Evolutionary conservation across 2,329 filamentous ascomycete species (phyloP).

Genomic region (Phyllosticta citrichinensis): DNA sequence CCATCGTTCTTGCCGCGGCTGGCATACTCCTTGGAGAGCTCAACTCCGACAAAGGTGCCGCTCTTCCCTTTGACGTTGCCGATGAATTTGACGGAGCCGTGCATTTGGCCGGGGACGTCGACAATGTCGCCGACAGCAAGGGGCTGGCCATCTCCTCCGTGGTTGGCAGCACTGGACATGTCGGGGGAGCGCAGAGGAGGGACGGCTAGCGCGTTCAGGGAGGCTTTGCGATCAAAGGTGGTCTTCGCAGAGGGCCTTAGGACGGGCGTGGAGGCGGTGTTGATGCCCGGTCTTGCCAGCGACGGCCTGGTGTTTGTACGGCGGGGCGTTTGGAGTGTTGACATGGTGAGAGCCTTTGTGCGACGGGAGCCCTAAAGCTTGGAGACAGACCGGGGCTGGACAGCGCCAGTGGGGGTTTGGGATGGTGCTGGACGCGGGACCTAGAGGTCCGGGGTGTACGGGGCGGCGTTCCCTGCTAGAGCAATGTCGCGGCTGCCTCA

Average conservation of each 20-base stretch:
- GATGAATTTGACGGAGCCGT: conserved; percentile 80
- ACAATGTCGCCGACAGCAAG: conserved; percentile 73
- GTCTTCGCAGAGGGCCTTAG: conserved; percentile 30
- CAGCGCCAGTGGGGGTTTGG: background rate
- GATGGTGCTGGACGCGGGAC: background rate
- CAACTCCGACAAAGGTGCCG: conserved; percentile 84
- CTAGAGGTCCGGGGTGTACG: background rate
- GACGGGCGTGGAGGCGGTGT: conserved; percentile 34
- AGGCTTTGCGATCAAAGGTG: conserved; percentile 57
- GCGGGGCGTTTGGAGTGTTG: conserved; percentile 25
- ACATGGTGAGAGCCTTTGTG: background rate
- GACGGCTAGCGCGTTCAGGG: conserved; percentile 57
- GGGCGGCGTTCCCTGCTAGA: conserved; percentile 1
- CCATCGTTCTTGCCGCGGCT: conserved; percentile 86
- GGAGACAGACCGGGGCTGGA: background rate
- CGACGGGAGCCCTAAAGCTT: background rate
- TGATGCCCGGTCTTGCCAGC: conserved; percentile 22
- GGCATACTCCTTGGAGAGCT: conserved; percentile 73
- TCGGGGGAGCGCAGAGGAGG: conserved; percentile 15
- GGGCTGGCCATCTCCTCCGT: conserved; percentile 36
- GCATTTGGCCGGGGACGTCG: conserved; percentile 89
- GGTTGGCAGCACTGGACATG: conserved; percentile 24
- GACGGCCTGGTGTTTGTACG: conserved; percentile 28
- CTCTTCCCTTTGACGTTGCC: conserved; percentile 81
- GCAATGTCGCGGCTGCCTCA: background rate